Conservation (phyloP, 225 moss, liverwort and hornwort genomes). For the Climacium dendroides region DNA sequence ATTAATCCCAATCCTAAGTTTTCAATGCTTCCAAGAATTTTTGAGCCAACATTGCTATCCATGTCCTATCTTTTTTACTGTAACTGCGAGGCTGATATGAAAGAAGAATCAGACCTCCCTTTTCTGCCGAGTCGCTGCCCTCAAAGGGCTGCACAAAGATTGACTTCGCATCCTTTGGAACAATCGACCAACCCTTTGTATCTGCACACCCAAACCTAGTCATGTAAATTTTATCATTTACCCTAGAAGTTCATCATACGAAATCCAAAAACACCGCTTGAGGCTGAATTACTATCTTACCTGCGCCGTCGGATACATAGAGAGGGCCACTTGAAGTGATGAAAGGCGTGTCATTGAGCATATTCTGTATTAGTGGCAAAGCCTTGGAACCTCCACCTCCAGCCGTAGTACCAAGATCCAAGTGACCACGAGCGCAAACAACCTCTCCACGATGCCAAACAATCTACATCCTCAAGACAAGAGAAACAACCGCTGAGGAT, state of each 20-base stretch:
- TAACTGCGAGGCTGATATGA: constrained; percentile 36
- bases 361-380: constrained; percentile 12
- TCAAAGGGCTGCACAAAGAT: constrained; percentile 20
- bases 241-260: neutral
- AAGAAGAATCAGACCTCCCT: constrained; percentile 33
- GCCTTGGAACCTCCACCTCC: constrained; percentile 6
- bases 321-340: constrained; percentile 11
- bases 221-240: neutral
- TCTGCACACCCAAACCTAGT: constrained; percentile 23
- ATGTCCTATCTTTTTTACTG: constrained; percentile 38
- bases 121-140: neutral
- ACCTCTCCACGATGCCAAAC: constrained; percentile 38
- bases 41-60: constrained; percentile 23
- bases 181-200: constrained; percentile 30
- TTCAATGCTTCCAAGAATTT: constrained; percentile 16
- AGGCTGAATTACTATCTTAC: constrained; percentile 3
- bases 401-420: constrained; percentile 5
- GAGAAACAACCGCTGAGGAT: neutral
- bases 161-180: constrained; percentile 27
- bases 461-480: constrained; percentile 17
- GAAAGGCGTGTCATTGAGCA: constrained; percentile 16
- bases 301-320: constrained; percentile 24
- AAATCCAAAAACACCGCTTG: neutral
- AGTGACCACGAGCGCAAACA: constrained; percentile 39
- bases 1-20: neutral